Percentiles rank a stretch among this genome's conserved stretches.
Conservation (phyloP, 805 yeast genomes). For the Myxozyma nipponensis region DNA sequence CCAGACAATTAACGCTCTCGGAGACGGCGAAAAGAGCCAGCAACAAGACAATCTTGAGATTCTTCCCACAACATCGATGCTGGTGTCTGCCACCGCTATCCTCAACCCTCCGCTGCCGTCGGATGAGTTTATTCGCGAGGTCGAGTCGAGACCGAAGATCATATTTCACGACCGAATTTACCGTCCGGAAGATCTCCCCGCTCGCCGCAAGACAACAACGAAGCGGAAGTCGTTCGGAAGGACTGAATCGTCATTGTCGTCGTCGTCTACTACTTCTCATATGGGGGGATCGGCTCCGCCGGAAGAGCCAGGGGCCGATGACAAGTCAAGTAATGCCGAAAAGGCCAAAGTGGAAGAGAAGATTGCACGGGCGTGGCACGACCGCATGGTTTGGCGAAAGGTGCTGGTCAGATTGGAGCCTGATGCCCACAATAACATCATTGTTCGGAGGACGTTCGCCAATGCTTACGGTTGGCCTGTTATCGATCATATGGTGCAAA, state of each 20-base stretch:
- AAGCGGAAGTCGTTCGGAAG: slow-evolving; percentile 4
- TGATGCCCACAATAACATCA: slow-evolving; percentile 91
- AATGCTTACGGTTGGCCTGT: slow-evolving; percentile 96
- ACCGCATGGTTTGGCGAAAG: slow-evolving; percentile 81
- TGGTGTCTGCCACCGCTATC: slow-evolving; percentile 73
- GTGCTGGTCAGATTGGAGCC: slow-evolving; percentile 81
- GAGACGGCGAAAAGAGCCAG: slow-evolving; percentile 14
- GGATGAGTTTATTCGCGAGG: slow-evolving; percentile 61
- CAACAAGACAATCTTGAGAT: slow-evolving; percentile 24
- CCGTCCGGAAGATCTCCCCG: slow-evolving; percentile 59
- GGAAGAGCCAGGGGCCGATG: background rate
- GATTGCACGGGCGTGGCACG: slow-evolving; percentile 86
- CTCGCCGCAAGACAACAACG: background rate
- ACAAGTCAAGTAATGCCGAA: slow-evolving; percentile 30
- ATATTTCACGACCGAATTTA: slow-evolving; percentile 83
- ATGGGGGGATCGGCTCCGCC: background rate
- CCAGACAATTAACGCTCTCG: slow-evolving; percentile 26
- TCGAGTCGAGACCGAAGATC: slow-evolving; percentile 56
- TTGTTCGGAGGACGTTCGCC: slow-evolving; percentile 82
- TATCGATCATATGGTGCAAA: slow-evolving; percentile 69
- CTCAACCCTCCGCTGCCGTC: slow-evolving; percentile 80
- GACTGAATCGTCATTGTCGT: background rate
- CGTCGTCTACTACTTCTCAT: slow-evolving; percentile 1
- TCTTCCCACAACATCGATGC: slow-evolving; percentile 66
- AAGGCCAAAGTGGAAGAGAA: slow-evolving; percentile 57